Evolutionary conservation across 345 rosid genomes (phyloP).

Genomic region (Crucihimalaya himalaica): DNA sequence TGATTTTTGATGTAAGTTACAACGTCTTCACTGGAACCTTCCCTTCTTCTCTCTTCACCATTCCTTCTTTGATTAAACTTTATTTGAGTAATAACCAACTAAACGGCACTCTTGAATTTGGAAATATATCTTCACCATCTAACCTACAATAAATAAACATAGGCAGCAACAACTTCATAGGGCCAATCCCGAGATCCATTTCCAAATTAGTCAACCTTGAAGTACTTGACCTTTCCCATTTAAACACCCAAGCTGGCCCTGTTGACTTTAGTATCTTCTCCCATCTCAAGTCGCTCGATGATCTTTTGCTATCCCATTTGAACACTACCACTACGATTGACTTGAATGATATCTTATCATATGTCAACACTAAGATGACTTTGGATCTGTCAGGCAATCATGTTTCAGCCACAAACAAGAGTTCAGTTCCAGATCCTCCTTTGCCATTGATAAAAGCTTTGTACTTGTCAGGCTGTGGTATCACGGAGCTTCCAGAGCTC

Average conservation of each 20-base stretch:
- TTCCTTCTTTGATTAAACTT: too few species aligned
- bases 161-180: too few species aligned
- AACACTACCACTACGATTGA: not conserved
- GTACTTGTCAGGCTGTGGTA: too few species aligned
- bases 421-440: too few species aligned
- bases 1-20: too few species aligned
- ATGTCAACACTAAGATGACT: not conserved
- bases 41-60: too few species aligned
- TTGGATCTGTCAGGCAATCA: not conserved
- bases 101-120: not conserved
- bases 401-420: not conserved
- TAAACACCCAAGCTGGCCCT: not conserved
- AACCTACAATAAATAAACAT: not conserved
- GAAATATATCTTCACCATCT: not conserved
- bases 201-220: not conserved
- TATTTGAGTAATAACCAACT: not conserved
- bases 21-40: too few species aligned
- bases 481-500: too few species aligned
- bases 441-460: too few species aligned
- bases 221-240: not conserved
- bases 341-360: not conserved
- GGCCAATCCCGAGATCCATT: conserved; percentile 8
- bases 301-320: not conserved
- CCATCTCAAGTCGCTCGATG: not conserved
- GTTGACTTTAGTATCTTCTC: not conserved